Evolutionary conservation across 805 yeast species (phyloP), one percentile per base, ranked within the genome.

Genomic region (Jamesozyma hellenica): DNA sequence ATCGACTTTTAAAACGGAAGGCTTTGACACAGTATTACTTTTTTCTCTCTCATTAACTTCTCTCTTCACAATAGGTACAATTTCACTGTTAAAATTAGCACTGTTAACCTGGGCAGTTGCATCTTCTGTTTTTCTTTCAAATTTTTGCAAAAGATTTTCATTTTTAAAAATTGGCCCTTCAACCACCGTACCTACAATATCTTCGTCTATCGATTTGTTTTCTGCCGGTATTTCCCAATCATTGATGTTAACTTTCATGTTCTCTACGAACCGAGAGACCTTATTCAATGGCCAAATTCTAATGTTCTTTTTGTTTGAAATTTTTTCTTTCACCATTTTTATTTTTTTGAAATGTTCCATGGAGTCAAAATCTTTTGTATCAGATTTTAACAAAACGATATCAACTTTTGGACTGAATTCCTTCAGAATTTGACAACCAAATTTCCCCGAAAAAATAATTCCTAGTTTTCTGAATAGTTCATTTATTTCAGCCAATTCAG

Each of bases 281-380:
- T 49, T 51, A 12, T 34, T 34, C 3, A 45, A 26, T 16, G 50
- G 39, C 57, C 57, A 52, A 13, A 52, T 36, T 28, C 52, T 44
- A 17, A 48, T 16, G 13, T 33, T 43, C n/a, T 34, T 48, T 4
- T 19, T 34, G 11, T 37, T 15, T 8, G 28, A 6, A 17, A 4
- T 14, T 16, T 17, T 38, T 9, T 26, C n/a, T 6, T 14, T n/a
- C 12, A 35, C 17, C 6, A 28, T 8, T 8, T 32, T 13, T 19
- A 28, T 23, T 3, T 16, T 11, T 13, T 28, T 21, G 13, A 35
- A 34, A 11, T 12, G 23, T 17, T 33, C n/a, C 13, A 17, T n/a
- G 7, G 27, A 23, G 18, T 28, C 18, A 19, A 40, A 39, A 3
- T 46, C 39, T 9, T 18, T 13, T 3, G 21, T 9, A 9, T 42